These are phyloP conservation scores for Paxillus ammoniavirescens DNA, from an alignment of 768 basidiomycete genomes.

Conservation along the genomic window DNA sequence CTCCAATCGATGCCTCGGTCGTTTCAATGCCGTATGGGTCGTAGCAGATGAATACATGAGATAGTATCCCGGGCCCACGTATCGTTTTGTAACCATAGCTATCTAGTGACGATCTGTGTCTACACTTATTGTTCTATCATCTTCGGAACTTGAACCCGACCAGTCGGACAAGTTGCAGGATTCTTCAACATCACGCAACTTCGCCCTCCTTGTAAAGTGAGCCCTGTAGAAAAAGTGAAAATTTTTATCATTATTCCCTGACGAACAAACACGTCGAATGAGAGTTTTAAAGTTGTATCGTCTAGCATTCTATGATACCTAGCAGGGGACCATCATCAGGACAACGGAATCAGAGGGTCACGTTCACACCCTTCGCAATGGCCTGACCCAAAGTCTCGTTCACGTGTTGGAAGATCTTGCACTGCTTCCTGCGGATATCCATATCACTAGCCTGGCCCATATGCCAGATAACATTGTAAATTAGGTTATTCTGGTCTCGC, in stretches of 20 bases:
- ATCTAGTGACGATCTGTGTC: neutral
- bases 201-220: no score
- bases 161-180: no score
- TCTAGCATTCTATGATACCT: no score
- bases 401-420: conserved; percentile 37
- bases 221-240: no score
- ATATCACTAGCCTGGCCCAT: conserved; percentile 33
- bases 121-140: no score
- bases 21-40: conserved; percentile 18
- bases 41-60: conserved; percentile 28
- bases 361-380: conserved; percentile 34
- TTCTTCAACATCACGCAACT: no score
- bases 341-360: conserved; percentile 5
- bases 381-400: conserved; percentile 34
- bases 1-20: conserved; percentile 20
- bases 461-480: conserved; percentile 38
- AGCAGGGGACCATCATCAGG: no score
- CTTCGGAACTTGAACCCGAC: neutral
- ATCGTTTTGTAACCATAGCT: neutral
- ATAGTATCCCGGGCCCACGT: conserved; percentile 24
- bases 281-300: no score
- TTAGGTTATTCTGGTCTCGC: conserved; percentile 35
- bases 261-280: no score
- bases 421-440: conserved; percentile 31
- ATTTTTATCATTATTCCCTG: no score